Evolutionary conservation across 768 basidiomycete genomes (phyloP).

Genomic region (Lepiota subincarnata): DNA sequence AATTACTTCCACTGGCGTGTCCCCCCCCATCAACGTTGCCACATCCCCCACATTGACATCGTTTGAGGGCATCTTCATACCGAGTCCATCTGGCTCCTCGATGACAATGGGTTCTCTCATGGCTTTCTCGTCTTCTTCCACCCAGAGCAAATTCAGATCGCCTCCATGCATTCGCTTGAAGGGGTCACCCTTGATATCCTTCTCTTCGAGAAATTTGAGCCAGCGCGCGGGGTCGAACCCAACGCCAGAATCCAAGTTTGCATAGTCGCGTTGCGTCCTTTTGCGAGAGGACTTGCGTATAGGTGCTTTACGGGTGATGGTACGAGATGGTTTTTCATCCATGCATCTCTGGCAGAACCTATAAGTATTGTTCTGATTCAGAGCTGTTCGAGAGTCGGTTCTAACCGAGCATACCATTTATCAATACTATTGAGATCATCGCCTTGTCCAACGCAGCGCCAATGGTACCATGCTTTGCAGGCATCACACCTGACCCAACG

Average conservation of each 20-base stretch:
- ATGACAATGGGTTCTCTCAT: slow-evolving; percentile 84
- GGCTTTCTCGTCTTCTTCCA: slow-evolving; percentile 65
- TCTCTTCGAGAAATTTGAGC: slow-evolving; percentile 65
- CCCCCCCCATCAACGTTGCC: slow-evolving; percentile 71
- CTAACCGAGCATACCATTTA: slow-evolving; percentile 60
- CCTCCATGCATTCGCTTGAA: slow-evolving; percentile 67
- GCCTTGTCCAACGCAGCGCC: slow-evolving; percentile 70
- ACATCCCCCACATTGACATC: slow-evolving; percentile 78
- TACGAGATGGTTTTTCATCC: slow-evolving; percentile 52
- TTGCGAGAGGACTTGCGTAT: slow-evolving; percentile 80
- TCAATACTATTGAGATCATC: slow-evolving; percentile 65
- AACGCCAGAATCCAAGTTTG: slow-evolving; percentile 63
- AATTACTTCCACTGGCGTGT: slow-evolving; percentile 86
- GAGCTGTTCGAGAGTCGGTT: slow-evolving; percentile 1
- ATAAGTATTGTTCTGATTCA: slow-evolving; percentile 5
- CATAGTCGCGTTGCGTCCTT: slow-evolving; percentile 72
- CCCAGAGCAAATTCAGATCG: slow-evolving; percentile 70
- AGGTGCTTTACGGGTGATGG: slow-evolving; percentile 72
- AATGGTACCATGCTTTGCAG: slow-evolving; percentile 82
- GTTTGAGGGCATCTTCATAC: slow-evolving; percentile 81
- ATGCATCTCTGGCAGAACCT: slow-evolving; percentile 74
- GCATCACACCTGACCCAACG: slow-evolving; percentile 82
- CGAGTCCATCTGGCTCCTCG: slow-evolving; percentile 72
- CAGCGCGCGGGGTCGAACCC: slow-evolving; percentile 66
- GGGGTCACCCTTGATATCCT: slow-evolving; percentile 53